A percentile compares a stretch with the other conserved stretches of the same genome.
Conservation (phyloP, 257 asterid genomes). For the Eustoma russellianum region DNA sequence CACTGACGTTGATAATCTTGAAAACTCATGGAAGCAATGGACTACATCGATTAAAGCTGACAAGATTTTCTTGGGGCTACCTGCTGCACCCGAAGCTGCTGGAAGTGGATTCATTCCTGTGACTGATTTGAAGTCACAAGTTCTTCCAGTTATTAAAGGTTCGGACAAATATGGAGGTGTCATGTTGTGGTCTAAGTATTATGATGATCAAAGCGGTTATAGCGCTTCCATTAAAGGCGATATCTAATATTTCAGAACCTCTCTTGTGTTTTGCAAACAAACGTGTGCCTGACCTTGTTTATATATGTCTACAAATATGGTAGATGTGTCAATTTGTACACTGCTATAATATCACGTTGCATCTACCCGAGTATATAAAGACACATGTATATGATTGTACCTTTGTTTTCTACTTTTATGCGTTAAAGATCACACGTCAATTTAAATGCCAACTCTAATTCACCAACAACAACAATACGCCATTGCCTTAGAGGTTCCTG, state of each 20-base stretch:
- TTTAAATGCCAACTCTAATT: too few species aligned
- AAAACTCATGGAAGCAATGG: slow-evolving; percentile 31
- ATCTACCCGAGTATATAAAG: too few species aligned
- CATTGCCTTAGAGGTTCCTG: too few species aligned
- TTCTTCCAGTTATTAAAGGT: slow-evolving; percentile 40
- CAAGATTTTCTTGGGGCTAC: slow-evolving; percentile 41
- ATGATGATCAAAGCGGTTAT: slow-evolving; percentile 43
- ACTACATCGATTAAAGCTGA: slow-evolving; percentile 28
- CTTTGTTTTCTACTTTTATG: too few species aligned
- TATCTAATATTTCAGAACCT: slow-evolving; percentile 15
- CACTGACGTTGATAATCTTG: neutral
- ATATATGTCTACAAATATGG: too few species aligned
- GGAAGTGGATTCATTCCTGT: slow-evolving; percentile 47
- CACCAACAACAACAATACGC: too few species aligned
- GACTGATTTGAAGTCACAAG: slow-evolving; percentile 22
- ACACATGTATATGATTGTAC: too few species aligned
- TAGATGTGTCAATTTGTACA: too few species aligned
- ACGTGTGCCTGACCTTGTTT: too few species aligned
- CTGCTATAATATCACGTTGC: too few species aligned
- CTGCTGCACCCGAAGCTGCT: slow-evolving; percentile 47
- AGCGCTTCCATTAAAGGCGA: slow-evolving; percentile 41
- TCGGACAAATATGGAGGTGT: slow-evolving; percentile 52
- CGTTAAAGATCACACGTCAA: too few species aligned
- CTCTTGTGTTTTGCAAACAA: too few species aligned
- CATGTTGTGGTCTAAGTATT: slow-evolving; percentile 51